Base-by-base conservation (phyloP, 2,329 filamentous ascomycete genomes). In the Tetracladium maxilliforme region DNA sequence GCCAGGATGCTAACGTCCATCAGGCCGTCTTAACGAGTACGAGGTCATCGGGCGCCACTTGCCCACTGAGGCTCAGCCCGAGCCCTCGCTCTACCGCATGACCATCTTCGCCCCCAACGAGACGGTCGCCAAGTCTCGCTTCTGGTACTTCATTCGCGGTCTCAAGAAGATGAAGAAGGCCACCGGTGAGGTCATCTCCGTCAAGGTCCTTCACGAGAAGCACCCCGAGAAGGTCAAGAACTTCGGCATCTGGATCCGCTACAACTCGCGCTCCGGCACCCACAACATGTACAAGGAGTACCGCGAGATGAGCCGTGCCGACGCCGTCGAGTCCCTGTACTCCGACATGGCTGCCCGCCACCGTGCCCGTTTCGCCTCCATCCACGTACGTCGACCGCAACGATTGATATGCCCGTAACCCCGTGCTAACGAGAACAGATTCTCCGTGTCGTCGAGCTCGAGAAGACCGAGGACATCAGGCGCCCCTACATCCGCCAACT, bases 221-320 rank as follows among this genome's bases (percentile, higher is more conserved):
- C 84, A 83, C 62, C 90, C 90, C 51, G 70, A 86, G 54, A 94
- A 93, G 73, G 86, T 98, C 74, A 98, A 98, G 84, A 98, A 94
- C 81, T 95, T 98, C 59, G 90, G 90, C 60, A 77, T 98, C 75
- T 98, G 92, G 92, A 78, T 98, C 67, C 86, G 92, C 58, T 98
- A 98, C 70, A 87, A 98, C 69, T 98, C 92, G 37, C 87, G 90
- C 63, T 95, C 90, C 49, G 90, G 90, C 50, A 98, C 90, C 51
- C 90, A 98, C 84, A 98, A 98, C 80, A 98, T 98, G 90, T 98
- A 98, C 83, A 95, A 95, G 78, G 90, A 98, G 78, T 95, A 94
- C 80, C 82, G 90, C 58, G 90, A 95, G 73, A 81, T 95, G 73
- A 87, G 81, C 56, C 74, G 90, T 62, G 81, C 78, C 52, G 87